These are phyloP conservation scores for Tubosaeta brunneosetosa DNA, from an alignment of 768 basidiomycete genomes.

Conservation along the genomic window DNA sequence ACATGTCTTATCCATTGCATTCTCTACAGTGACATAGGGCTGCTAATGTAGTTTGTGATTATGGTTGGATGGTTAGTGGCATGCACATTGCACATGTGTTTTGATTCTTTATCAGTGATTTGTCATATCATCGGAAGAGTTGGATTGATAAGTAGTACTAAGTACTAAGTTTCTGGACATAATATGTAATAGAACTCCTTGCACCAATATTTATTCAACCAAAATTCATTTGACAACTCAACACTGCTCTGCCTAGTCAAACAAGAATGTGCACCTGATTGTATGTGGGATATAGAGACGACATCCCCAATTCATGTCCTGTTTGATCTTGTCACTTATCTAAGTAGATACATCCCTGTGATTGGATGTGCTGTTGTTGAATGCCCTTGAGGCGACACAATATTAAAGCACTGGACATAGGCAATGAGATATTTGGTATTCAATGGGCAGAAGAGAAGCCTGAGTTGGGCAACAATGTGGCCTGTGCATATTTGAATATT, in stretches of 20 bases:
- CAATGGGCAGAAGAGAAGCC: not conserved
- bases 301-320: not conserved
- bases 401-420: not conserved
- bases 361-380: too few species aligned
- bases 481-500: not conserved
- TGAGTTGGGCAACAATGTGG: not conserved
- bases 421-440: not conserved
- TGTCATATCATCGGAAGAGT: too few species aligned
- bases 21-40: too few species aligned
- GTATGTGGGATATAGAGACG: not conserved
- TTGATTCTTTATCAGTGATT: too few species aligned
- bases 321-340: not conserved
- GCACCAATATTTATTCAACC: conserved; percentile 1
- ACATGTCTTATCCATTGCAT: too few species aligned
- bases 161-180: not conserved
- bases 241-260: not conserved
- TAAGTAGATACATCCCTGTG: not conserved
- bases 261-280: not conserved
- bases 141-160: too few species aligned
- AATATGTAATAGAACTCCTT: not conserved
- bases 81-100: too few species aligned
- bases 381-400: too few species aligned
- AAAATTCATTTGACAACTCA: not conserved
- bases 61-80: too few species aligned
- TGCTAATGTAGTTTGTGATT: too few species aligned